Base-by-base conservation (phyloP, 345 rosid genomes). In the Ceriops tagal region DNA sequence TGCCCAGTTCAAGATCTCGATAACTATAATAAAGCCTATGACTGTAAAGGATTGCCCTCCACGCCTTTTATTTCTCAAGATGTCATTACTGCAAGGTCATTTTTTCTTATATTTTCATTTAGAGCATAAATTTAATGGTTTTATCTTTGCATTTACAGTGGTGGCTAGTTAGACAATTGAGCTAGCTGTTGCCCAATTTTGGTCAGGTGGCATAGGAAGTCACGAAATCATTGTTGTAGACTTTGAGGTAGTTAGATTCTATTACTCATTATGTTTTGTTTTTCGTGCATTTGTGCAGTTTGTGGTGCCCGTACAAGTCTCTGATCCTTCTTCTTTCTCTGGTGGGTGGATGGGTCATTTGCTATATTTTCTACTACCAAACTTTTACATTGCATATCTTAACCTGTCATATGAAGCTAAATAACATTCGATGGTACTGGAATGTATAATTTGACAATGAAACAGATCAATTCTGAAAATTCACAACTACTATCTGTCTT, bases 131-230 rank as follows among this genome's bases (percentile, higher is more conserved):
- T 18, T 62, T 53, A 61, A 58, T 11, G 22, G 13, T 34, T 34
- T 70, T 53, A 43, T 27, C 78, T 95, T 87, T 77, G 28, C 87
- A 46, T 88, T 95, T 76, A 87, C 89, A 64, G 92, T 90, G 56
- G 84, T 84, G 74, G 80, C 90, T 82, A 96, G 96, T 71, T 92
- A 81, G 80, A 92, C 97, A 37, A 86, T 92, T 92, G 99, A 95
- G 81, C 83, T 95, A 72, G 89, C 87, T 65, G 68, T 95, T 75
- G 97, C 99, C 75, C 99, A 92, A 78, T 89, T 88, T 78, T 92
- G 99, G 97, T 85, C 96, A 61, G 92, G 99, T 79, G 98, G 97
- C 75, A 85, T 90, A 61, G 99, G 96, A 73, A 95, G 98, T 83
- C 84, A 80, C 67, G 92, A 90, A 81, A 83, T 83, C 66, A 77